Conservation (phyloP, 2,329 filamentous ascomycete species). For the Aspergillus sp. region DNA sequence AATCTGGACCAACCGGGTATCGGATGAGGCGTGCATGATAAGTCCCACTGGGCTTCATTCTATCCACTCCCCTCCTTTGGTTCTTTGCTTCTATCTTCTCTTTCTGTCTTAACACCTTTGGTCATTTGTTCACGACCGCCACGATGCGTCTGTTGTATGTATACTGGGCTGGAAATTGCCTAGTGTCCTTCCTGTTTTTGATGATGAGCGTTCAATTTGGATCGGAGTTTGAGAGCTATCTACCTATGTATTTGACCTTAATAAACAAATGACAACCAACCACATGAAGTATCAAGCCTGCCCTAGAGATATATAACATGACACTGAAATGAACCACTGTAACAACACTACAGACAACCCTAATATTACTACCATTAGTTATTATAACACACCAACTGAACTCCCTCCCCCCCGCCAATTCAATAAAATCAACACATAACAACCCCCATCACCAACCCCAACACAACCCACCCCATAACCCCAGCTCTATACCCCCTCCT, state of each 20-base stretch:
- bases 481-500: not conserved
- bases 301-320: too few species aligned
- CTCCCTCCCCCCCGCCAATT: too few species aligned
- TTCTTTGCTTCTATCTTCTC: conserved; percentile 1
- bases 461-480: conserved; percentile 6
- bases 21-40: not conserved
- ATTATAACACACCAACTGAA: not conserved
- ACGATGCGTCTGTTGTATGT: conserved; percentile 1
- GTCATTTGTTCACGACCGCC: not conserved
- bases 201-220: not conserved
- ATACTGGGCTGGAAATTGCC: not conserved
- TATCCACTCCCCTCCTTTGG: not conserved
- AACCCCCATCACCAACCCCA: conserved; percentile 9
- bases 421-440: not conserved
- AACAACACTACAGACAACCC: too few species aligned
- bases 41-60: not conserved
- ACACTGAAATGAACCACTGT: too few species aligned
- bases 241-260: not conserved
- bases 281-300: too few species aligned
- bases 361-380: not conserved
- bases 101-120: not conserved
- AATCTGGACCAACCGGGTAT: not conserved
- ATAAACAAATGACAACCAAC: not conserved
- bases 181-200: not conserved
- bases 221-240: not conserved